These are phyloP conservation scores for Russula brevipes DNA, from an alignment of 768 basidiomycete species.

Conservation along the genomic window DNA sequence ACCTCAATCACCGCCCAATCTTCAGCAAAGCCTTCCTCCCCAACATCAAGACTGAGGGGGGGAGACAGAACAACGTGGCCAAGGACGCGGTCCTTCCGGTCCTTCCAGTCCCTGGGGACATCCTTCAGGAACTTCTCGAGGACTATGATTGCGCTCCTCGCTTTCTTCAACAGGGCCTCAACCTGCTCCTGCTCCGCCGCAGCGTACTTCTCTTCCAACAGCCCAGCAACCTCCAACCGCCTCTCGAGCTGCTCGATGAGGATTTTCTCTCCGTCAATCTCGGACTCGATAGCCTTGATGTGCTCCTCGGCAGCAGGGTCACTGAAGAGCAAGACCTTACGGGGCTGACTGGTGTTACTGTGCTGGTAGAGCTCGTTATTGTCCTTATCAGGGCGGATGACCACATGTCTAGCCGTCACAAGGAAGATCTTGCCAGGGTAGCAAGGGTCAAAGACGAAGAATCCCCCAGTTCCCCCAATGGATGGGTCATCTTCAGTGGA, in stretches of 20 bases:
- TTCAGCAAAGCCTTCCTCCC: not conserved
- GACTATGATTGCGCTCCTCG: not conserved
- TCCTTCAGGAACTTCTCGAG: not conserved
- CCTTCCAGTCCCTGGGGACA: not conserved
- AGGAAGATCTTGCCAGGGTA: constrained; percentile 22
- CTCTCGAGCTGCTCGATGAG: not conserved
- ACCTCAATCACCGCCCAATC: not conserved
- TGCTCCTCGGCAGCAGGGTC: constrained; percentile 28
- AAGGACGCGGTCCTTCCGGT: not conserved
- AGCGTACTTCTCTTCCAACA: not conserved
- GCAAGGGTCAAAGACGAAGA: too few relatives aligned
- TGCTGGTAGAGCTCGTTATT: constrained; percentile 30
- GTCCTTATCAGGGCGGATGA: constrained; percentile 24
- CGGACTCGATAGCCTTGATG: constrained; percentile 30
- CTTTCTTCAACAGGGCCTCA: not conserved
- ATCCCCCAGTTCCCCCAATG: too few relatives aligned
- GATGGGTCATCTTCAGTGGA: too few relatives aligned
- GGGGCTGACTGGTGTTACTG: constrained; percentile 26
- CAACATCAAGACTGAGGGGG: not conserved
- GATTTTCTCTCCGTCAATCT: not conserved
- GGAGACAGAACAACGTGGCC: not conserved
- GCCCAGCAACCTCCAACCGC: not conserved
- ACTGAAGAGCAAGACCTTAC: constrained; percentile 34
- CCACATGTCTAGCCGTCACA: constrained; percentile 33
- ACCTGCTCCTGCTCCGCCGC: not conserved